Evolutionary conservation across 768 basidiomycete genomes (phyloP), one percentile per base, ranked within the genome.

Genomic region (Rhizopogon roseolus): DNA sequence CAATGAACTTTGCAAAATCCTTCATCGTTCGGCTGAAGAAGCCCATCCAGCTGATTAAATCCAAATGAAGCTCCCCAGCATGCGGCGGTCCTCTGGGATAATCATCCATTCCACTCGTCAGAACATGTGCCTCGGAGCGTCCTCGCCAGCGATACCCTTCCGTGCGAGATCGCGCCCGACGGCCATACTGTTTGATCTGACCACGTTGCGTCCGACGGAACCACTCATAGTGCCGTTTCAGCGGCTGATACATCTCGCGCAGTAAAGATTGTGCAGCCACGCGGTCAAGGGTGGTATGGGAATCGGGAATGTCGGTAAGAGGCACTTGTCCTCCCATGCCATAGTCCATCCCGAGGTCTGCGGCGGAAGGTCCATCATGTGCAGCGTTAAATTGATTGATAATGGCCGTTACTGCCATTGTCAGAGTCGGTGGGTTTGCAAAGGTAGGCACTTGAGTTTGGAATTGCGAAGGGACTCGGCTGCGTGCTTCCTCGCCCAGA

Each of bases 141-240:
- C 95, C 95, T 32, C 96, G 82, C 96, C 95, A 98, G 34, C 95
- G 81, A 72, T 97, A 98, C 1, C 81, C 94, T 69, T 98, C 94
- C 1, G 84, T 84, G 49, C 87, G 77, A n/a, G 90, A 91, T n/a
- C 88, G 82, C 2, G 92, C 86, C 53, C 80, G 81, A 36, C 95
- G 81, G 3, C 81, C 83, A 66, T 93, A 98, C 64, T 93, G 91
- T 64, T 91, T 92, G 62, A 98, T 88, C 66, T 95, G 92, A 7
- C 95, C 95, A 5, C 90, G 81, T 67, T 98, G 95, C 3, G 95
- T 97, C 42, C 86, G 84, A 40, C 92, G 82, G 79, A 98, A 97
- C 95, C 95, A 98, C 50, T 92, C 86, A 65, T 96, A 98, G 67
- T 98, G 96, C 27, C 90, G 81, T 63, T 89, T 90, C 13, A 98